phyloP scores from a whole-genome alignment of 192 early-diverging fungal genomes.

The Radiomyces spectabilis region DNA sequence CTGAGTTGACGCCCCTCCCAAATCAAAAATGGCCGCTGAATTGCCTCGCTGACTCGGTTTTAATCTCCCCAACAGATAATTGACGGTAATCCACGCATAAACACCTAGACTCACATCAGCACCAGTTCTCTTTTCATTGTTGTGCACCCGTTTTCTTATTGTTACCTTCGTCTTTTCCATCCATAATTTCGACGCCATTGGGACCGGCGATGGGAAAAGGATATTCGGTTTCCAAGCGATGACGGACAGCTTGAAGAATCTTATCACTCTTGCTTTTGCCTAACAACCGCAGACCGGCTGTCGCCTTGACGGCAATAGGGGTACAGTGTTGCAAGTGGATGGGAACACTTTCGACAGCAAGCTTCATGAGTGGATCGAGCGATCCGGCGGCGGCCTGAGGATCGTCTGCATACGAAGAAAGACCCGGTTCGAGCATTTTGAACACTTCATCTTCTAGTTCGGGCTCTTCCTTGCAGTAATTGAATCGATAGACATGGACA shows the following conservation, averaged over 20 bases:
- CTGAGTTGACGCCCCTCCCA: slow-evolving; percentile 96
- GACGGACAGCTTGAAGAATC: slow-evolving; percentile 69
- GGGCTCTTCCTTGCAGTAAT: slow-evolving; percentile 78
- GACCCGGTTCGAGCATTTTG: slow-evolving; percentile 74
- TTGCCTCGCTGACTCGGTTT: slow-evolving; percentile 28
- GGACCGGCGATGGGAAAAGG: slow-evolving; percentile 72
- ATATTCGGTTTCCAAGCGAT: slow-evolving; percentile 61
- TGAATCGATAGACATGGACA: slow-evolving; percentile 95
- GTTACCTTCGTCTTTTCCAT: slow-evolving; percentile 88
- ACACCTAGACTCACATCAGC: slow-evolving; percentile 35
- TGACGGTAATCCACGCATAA: slow-evolving; percentile 98
- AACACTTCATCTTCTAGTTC: slow-evolving; percentile 90
- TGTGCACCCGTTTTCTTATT: not conserved
- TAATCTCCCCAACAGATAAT: slow-evolving; percentile 71
- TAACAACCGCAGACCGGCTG: slow-evolving; percentile 85
- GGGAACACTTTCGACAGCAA: slow-evolving; percentile 62
- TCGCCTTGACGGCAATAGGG: slow-evolving; percentile 92
- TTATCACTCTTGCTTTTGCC: slow-evolving; percentile 58
- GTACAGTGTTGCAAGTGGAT: slow-evolving; percentile 65
- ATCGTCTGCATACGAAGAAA: slow-evolving; percentile 65
- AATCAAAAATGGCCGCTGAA: slow-evolving; percentile 90
- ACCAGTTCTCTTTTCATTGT: not conserved
- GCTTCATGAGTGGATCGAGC: slow-evolving; percentile 70
- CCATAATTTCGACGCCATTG: slow-evolving; percentile 85
- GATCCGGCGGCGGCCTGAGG: slow-evolving; percentile 72